Base-by-base conservation (phyloP, 2,329 filamentous ascomycete species). In the Arthrocladium fulminans region DNA sequence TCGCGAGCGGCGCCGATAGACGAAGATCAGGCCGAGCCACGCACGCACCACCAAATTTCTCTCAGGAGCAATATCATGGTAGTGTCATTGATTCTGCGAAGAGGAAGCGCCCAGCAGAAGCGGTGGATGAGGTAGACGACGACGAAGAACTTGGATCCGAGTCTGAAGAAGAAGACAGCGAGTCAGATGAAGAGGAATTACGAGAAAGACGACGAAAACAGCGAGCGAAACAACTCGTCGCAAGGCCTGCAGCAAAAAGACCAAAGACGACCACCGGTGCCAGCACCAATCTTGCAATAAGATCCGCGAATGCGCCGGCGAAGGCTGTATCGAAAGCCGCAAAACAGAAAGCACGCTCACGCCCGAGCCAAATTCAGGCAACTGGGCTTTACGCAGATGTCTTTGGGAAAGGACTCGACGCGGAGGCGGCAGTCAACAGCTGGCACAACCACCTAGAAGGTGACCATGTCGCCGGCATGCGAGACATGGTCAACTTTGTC, bases 401-500 rank as follows among this genome's bases (percentile, higher is more conserved):
- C 13, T 83, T 83, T 60, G 74, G 72, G 25, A 70, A 72, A 53
- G 73, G 68, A 44, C 71, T 74, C 54, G 71, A 70, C 32, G 61
- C 75, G 20, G 76, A 81, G 49, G 73, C 76, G 29, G 74, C 76
- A 24, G 75, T 76, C 10, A 73, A 74, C 29, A 67, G 73, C 47
- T 83, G 79, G 79, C 64, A 81, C 39, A 65, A 70, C 45, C 64
- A 66, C 38, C 82, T 81, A 63, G 68, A 76, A 45, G 66, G 73
- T 45, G 66, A 80, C 55, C 76, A 77, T 55, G 67, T 73, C 19
- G 63, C 64, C 30, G 77, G 76, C 4, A 65, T 83, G 57, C 69
- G 73, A 40, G 76, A 81, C 50, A 61, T 83, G 45, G 67, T 83
- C 61, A 83, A 81, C 59, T 76, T 83, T 47, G 71, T 81, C 19